Percentiles rank a stretch among this genome's conserved stretches.
phyloP scores from a whole-genome alignment of 2,329 filamentous ascomycete genomes.

The Aspergillus pseudoterreus region DNA sequence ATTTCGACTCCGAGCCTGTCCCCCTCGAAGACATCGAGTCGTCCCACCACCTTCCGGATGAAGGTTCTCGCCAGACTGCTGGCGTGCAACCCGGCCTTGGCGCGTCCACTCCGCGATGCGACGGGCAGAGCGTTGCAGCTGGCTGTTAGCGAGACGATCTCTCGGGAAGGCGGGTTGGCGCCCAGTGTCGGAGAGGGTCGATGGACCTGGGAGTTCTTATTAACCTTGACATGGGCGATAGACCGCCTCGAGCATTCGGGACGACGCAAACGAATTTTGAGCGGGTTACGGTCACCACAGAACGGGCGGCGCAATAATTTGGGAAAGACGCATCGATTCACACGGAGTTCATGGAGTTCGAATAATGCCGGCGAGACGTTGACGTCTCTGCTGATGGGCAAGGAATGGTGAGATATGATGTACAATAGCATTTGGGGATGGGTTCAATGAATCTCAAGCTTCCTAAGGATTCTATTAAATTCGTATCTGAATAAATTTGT shows the following conservation, averaged over 20 bases:
- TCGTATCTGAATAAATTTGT: too few relatives aligned
- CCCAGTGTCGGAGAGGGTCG: constrained; percentile 27
- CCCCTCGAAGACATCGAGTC: constrained; percentile 39
- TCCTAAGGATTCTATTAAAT: too few relatives aligned
- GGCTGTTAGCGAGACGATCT: constrained; percentile 43
- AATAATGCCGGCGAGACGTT: constrained; percentile 22
- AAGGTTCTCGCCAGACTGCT: constrained; percentile 49
- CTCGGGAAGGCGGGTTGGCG: constrained; percentile 31
- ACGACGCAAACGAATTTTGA: constrained; percentile 26
- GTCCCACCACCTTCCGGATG: constrained; percentile 49
- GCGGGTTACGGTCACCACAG: constrained; percentile 25
- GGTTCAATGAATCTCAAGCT: background rate
- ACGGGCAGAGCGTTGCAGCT: constrained; percentile 53
- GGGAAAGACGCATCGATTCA: constrained; percentile 32
- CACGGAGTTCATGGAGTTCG: constrained; percentile 41
- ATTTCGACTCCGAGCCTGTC: constrained; percentile 51
- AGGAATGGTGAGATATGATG: constrained; percentile 21
- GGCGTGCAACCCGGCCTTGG: constrained; percentile 52
- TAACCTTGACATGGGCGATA: constrained; percentile 46
- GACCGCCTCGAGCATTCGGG: constrained; percentile 39
- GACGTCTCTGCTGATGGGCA: constrained; percentile 30
- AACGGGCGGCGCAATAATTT: constrained; percentile 32
- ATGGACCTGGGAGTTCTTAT: constrained; percentile 43
- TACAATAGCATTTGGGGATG: background rate
- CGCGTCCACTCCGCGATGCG: constrained; percentile 52